These are phyloP conservation scores for Trichoderma erinaceum DNA, from an alignment of 495 filamentous ascomycete species.

Conservation along the genomic window DNA sequence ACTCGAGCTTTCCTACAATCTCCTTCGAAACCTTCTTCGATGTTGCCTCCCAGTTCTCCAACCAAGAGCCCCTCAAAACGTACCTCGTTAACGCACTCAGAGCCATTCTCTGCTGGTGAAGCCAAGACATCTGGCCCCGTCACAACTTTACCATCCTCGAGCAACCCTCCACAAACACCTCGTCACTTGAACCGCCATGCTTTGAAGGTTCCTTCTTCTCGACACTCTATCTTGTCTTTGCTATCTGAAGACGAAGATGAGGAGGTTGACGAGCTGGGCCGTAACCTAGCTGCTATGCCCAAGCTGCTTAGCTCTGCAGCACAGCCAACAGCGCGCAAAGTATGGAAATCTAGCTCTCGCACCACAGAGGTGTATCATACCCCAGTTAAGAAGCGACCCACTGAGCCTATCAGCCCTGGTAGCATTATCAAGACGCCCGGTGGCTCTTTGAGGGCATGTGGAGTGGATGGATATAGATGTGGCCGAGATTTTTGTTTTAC, in stretches of 20 bases:
- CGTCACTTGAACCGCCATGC: neutral
- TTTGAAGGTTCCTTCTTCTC: constrained; percentile 7
- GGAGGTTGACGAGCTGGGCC: constrained; percentile 15
- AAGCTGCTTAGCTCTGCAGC: neutral
- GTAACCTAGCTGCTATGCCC: neutral
- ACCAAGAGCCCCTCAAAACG: neutral
- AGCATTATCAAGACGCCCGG: constrained; percentile 35
- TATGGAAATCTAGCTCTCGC: constrained; percentile 4
- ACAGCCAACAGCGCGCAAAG: neutral
- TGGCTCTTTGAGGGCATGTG: constrained; percentile 39
- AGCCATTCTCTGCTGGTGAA: neutral
- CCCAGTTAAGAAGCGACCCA: constrained; percentile 6
- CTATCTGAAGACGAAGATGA: constrained; percentile 14
- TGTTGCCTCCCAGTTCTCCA: neutral
- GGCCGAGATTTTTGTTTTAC: constrained; percentile 45
- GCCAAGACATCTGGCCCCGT: neutral
- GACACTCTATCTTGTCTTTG: constrained; percentile 13
- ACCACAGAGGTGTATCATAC: constrained; percentile 14
- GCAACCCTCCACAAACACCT: constrained; percentile 12
- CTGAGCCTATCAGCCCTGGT: neutral
- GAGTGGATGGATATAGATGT: constrained; percentile 41
- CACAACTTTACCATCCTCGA: neutral
- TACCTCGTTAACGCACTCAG: neutral
- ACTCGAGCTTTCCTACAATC: neutral
- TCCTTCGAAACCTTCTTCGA: neutral